phyloP scores from a whole-genome alignment of 2,329 filamentous ascomycete genomes.

The Aspergillus tubingensis region DNA sequence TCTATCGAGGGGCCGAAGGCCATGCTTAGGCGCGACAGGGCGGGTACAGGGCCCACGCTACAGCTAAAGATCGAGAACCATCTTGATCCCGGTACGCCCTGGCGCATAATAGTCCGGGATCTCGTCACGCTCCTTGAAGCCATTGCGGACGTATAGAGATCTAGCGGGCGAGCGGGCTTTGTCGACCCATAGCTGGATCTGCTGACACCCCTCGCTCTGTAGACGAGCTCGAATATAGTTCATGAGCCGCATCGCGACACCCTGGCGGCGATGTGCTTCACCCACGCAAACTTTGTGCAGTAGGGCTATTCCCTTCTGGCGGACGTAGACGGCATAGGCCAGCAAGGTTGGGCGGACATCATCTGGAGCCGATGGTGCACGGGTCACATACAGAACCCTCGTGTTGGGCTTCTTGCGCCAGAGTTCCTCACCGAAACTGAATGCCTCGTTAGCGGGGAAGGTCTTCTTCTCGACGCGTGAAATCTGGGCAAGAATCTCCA shows the following conservation, averaged over 20 bases:
- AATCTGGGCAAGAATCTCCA: conserved; percentile 39
- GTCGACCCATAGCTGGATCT: conserved; percentile 56
- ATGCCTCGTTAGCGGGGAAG: conserved; percentile 55
- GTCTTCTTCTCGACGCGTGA: conserved; percentile 51
- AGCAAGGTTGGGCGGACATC: conserved; percentile 30
- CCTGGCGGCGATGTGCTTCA: conserved; percentile 48
- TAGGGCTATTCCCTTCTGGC: conserved; percentile 47
- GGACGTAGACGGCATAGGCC: conserved; percentile 52
- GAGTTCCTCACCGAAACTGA: conserved; percentile 50
- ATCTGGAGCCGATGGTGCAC: conserved; percentile 12
- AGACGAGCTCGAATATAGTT: conserved; percentile 46
- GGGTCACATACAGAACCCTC: conserved; percentile 41
- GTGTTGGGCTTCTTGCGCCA: conserved; percentile 53
- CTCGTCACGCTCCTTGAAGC: conserved; percentile 50
- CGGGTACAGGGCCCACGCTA: conserved; percentile 26
- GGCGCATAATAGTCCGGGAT: conserved; percentile 54
- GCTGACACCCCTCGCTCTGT: conserved; percentile 49
- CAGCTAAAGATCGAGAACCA: conserved; percentile 40
- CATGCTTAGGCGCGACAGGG: conserved; percentile 23
- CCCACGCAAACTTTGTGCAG: conserved; percentile 57
- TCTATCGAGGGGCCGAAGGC: conserved; percentile 10
- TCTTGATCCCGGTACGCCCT: conserved; percentile 50
- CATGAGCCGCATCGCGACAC: conserved; percentile 51
- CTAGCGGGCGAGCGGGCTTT: conserved; percentile 48
- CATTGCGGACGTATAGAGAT: conserved; percentile 47